These are phyloP conservation scores for Schwanniomyces vanrijiae DNA, from an alignment of 805 yeast species.

Conservation along the genomic window DNA sequence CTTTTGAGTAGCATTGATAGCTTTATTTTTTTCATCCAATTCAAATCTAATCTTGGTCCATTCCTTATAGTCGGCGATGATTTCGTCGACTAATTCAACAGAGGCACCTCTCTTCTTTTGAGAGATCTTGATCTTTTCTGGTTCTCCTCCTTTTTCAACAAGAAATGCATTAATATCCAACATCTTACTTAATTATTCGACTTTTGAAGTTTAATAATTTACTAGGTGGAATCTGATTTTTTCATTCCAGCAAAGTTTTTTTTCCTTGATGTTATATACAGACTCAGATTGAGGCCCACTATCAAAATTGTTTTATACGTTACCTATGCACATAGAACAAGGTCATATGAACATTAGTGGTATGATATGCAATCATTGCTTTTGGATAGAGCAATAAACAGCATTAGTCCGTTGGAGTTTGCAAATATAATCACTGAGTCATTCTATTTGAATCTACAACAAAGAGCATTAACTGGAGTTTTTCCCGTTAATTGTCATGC, in stretches of 20 bases:
- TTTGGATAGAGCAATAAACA: conserved; percentile 31
- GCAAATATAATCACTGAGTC: conserved; percentile 37
- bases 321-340: not conserved
- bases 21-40: conserved; percentile 86
- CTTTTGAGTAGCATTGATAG: conserved; percentile 85
- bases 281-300: not conserved
- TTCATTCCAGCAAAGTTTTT: not conserved
- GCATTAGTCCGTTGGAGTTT: conserved; percentile 31
- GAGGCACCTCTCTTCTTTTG: conserved; percentile 93
- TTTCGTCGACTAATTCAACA: conserved; percentile 94
- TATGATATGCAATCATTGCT: conserved; percentile 39
- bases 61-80: conserved; percentile 83
- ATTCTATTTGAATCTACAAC: conserved; percentile 28
- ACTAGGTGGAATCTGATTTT: not conserved
- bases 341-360: not conserved
- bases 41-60: conserved; percentile 87
- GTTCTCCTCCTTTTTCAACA: conserved; percentile 96
- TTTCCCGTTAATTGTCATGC: conserved; percentile 47
- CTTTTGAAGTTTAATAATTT: not conserved
- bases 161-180: conserved; percentile 90
- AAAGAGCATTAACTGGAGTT: conserved; percentile 16
- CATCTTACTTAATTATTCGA: conserved; percentile 45
- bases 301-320: too few species aligned
- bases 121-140: conserved; percentile 81
- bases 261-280: not conserved